These are phyloP conservation scores for Hypoxylon sp. DNA, from an alignment of 2,329 filamentous ascomycete genomes.

Conservation along the genomic window DNA sequence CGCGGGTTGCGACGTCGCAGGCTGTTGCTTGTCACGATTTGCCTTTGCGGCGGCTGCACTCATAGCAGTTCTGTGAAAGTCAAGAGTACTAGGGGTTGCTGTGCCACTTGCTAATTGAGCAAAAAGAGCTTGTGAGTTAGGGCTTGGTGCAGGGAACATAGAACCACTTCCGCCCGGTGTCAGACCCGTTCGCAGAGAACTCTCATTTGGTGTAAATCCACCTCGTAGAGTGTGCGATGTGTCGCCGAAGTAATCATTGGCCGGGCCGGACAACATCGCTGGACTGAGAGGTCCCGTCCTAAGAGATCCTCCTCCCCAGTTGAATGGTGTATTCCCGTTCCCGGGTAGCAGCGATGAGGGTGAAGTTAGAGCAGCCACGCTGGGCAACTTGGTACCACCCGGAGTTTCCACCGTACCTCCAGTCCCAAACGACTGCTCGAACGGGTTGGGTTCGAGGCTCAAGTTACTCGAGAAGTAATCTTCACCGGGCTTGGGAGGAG, in stretches of 20 bases:
- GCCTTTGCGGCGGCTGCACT: slow-evolving; percentile 79
- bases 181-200: slow-evolving; percentile 88
- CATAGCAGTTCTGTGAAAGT: slow-evolving; percentile 94
- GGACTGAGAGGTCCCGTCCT: slow-evolving; percentile 94
- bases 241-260: slow-evolving; percentile 90
- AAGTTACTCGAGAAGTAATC: slow-evolving; percentile 80
- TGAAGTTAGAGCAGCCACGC: slow-evolving; percentile 91
- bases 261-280: slow-evolving; percentile 93
- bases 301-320: slow-evolving; percentile 87
- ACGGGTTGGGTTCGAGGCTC: slow-evolving; percentile 92
- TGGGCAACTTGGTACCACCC: slow-evolving; percentile 85
- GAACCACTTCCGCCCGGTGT: slow-evolving; percentile 96
- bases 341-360: slow-evolving; percentile 85
- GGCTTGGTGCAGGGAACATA: slow-evolving; percentile 95
- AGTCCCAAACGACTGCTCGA: slow-evolving; percentile 91
- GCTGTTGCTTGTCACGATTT: slow-evolving; percentile 60
- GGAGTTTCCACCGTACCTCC: slow-evolving; percentile 80
- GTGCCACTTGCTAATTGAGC: slow-evolving; percentile 83
- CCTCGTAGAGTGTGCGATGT: slow-evolving; percentile 79
- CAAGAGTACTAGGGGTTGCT: slow-evolving; percentile 89
- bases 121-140: slow-evolving; percentile 87
- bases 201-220: slow-evolving; percentile 97
- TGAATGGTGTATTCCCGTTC: slow-evolving; percentile 78
- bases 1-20: slow-evolving; percentile 68
- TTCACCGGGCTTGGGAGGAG: slow-evolving; percentile 76